Percentiles rank a stretch among this genome's conserved stretches.
These are phyloP conservation scores for Pseudofabraea citricarpa DNA, from an alignment of 2,329 filamentous ascomycete species.

Conservation along the genomic window DNA sequence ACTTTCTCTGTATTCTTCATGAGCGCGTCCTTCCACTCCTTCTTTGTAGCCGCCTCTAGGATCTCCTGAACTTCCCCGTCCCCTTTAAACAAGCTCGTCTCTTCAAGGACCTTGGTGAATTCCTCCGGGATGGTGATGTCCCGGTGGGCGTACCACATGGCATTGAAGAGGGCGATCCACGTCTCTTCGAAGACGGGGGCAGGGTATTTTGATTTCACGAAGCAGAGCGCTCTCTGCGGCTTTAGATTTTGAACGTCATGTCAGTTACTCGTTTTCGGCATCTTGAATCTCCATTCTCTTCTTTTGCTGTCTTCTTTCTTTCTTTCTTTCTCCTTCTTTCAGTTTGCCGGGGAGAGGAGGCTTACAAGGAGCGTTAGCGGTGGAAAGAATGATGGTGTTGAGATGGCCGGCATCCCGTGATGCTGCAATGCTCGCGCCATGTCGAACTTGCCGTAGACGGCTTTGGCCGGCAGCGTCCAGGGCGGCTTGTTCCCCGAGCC, in stretches of 20 bases:
- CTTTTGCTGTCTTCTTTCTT: not conserved
- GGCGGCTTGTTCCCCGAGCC: conserved; percentile 57
- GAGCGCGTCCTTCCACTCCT: conserved; percentile 48
- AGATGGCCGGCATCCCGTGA: conserved; percentile 38
- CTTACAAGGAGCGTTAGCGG: conserved; percentile 46
- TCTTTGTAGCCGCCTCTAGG: conserved; percentile 43
- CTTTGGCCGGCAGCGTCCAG: conserved; percentile 67
- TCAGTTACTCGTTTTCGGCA: not conserved
- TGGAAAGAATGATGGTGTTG: conserved; percentile 45
- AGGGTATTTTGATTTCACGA: conserved; percentile 56
- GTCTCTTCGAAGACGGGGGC: conserved; percentile 43
- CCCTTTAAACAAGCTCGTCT: conserved; percentile 37
- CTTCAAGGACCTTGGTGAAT: conserved; percentile 38
- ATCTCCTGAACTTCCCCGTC: conserved; percentile 49
- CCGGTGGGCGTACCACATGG: conserved; percentile 57
- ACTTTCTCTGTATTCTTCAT: conserved; percentile 55
- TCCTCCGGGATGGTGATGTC: conserved; percentile 55
- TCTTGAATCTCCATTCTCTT: not conserved
- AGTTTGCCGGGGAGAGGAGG: not conserved
- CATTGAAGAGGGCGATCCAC: conserved; percentile 50
- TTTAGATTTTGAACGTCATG: too few relatives aligned
- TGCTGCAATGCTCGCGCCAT: conserved; percentile 42
- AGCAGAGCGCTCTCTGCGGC: conserved; percentile 62
- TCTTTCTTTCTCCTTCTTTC: not conserved
- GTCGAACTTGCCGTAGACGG: conserved; percentile 49